Evolutionary conservation across 495 filamentous ascomycete species (phyloP), one percentile per base, ranked within the genome.

Genomic region (Xylaria castorea): DNA sequence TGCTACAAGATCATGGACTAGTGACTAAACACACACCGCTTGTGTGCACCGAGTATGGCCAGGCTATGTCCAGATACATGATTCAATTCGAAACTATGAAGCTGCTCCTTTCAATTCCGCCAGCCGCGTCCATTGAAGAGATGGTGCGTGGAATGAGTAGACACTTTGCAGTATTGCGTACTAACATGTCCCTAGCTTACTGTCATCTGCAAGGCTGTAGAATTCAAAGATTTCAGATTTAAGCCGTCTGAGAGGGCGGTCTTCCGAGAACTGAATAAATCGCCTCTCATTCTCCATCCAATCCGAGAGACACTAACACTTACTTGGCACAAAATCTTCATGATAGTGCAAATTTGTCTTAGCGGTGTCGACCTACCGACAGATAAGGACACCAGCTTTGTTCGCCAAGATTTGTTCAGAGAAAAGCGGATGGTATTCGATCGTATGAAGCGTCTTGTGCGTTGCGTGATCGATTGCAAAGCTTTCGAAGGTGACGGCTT

Each of bases 61-160:
- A 93, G 68, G 92, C 93, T 1, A 99, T 99, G 96, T 93, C 96
- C 48, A 91, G 90, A 66, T 98, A 97, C 78, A 97, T 94, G 83
- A 84, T 99, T 3, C 89, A 90, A n/a, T 97, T 97, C 75, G 87
- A 92, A 55, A 97, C 95, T 0, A 98, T 98, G 94, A 92, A 91
- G 75, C 80, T 85, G 2, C 79, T 98, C 3, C 79, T 97, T 30
- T 83, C 83, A 2, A 82, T 99, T 66, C 86, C 88, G 32, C 78
- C 81, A 8, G 87, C 87, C 25, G 87, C 90, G 1, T 87, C 86
- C 6, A 83, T 94, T 30, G 89, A 90, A 42, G 86, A 93, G 38
- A 91, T 97, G 78, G 93, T 96, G 82, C 83, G 91, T 81, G 2
- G 58, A 71, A 60, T 57, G 30, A 55, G 14, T 20, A 66, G 3